Evolutionary conservation across 2,329 filamentous ascomycete species (phyloP).

Genomic region (Tolypocladium paradoxum): DNA sequence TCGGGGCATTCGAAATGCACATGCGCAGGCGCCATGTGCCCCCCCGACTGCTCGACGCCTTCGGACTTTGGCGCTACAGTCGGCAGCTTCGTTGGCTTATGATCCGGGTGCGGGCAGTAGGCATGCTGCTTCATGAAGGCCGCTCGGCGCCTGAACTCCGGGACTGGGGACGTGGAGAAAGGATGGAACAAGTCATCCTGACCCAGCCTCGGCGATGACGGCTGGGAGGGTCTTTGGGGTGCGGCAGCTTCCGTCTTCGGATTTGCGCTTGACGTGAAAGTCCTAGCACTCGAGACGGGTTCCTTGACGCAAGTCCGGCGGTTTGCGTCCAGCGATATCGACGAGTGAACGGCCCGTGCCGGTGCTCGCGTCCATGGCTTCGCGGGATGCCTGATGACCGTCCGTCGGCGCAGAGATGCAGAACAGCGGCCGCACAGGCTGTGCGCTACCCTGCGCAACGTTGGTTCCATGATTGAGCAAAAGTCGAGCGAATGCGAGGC

Average conservation of each 20-base stretch:
- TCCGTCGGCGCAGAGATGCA: conserved; percentile 21
- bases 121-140: conserved; percentile 90
- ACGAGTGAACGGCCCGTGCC: conserved; percentile 19
- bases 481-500: neutral
- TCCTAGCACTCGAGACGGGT: conserved; percentile 9
- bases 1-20: conserved; percentile 93
- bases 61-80: conserved; percentile 55
- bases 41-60: conserved; percentile 43
- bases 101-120: conserved; percentile 82
- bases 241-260: conserved; percentile 16
- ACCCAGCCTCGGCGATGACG: conserved; percentile 33
- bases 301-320: conserved; percentile 8
- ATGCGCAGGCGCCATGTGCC: conserved; percentile 59
- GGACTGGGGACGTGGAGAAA: conserved; percentile 79
- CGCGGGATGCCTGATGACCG: conserved; percentile 8
- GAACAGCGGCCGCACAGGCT: conserved; percentile 30
- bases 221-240: conserved; percentile 9
- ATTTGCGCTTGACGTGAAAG: conserved; percentile 19
- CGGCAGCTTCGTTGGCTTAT: conserved; percentile 63
- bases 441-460: conserved; percentile 27
- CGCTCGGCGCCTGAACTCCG: conserved; percentile 76
- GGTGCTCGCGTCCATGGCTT: conserved; percentile 16
- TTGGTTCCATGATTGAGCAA: conserved; percentile 24
- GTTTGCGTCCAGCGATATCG: conserved; percentile 8
- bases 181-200: conserved; percentile 87